Conservation (phyloP, 2,329 filamentous ascomycete genomes). For the Cytospora piceae region DNA sequence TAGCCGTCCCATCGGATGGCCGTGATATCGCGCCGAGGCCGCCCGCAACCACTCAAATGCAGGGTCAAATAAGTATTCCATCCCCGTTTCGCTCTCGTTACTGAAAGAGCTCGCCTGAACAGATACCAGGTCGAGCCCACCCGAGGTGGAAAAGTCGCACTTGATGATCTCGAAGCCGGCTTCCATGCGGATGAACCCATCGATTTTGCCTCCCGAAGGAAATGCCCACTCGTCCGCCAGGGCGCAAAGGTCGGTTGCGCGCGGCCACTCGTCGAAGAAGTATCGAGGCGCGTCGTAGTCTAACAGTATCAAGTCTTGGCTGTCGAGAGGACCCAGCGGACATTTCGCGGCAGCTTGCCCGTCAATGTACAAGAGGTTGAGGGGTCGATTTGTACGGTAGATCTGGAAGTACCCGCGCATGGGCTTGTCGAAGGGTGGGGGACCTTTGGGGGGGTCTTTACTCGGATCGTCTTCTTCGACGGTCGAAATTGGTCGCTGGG, state of each 20-base stretch:
- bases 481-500: background rate
- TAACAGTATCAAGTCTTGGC: slow-evolving; percentile 63
- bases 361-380: slow-evolving; percentile 70
- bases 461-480: slow-evolving; percentile 13
- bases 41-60: slow-evolving; percentile 45
- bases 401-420: slow-evolving; percentile 66
- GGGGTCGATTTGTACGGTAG: slow-evolving; percentile 60
- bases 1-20: slow-evolving; percentile 46
- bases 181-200: slow-evolving; percentile 70
- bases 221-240: slow-evolving; percentile 53
- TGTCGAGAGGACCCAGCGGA: slow-evolving; percentile 66
- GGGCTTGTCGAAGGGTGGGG: slow-evolving; percentile 1
- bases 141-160: slow-evolving; percentile 58
- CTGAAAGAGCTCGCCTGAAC: slow-evolving; percentile 33
- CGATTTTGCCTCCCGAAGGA: slow-evolving; percentile 45
- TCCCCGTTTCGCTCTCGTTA: slow-evolving; percentile 33
- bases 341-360: slow-evolving; percentile 71
- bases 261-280: slow-evolving; percentile 46
- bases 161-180: slow-evolving; percentile 72
- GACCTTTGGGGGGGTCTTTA: slow-evolving; percentile 13
- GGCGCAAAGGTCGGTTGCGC: slow-evolving; percentile 60
- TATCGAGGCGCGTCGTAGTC: slow-evolving; percentile 17
- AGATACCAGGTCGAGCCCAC: slow-evolving; percentile 44
- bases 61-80: background rate
- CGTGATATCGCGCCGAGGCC: slow-evolving; percentile 49